Percentiles rank a stretch among this genome's conserved stretches.
phyloP scores from a whole-genome alignment of 805 yeast species.

The Isabelozyma gotoi region DNA sequence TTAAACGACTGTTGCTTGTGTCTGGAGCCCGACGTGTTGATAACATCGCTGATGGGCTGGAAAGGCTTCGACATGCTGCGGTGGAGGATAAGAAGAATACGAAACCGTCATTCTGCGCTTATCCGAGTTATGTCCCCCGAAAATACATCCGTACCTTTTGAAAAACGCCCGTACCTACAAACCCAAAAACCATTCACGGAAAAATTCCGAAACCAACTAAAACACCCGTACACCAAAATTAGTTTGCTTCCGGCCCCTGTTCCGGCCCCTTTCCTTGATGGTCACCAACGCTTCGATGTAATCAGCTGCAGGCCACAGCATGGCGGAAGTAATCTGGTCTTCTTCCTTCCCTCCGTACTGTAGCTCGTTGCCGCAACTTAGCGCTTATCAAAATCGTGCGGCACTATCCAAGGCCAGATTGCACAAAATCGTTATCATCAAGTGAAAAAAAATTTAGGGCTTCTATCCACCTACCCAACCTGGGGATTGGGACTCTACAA shows the following conservation, averaged over 20 bases:
- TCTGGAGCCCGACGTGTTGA: slow-evolving; percentile 32
- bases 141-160: too few species aligned
- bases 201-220: too few species aligned
- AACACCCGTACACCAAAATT: not conserved
- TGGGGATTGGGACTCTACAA: too few species aligned
- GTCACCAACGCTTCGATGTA: too few species aligned
- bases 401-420: not conserved
- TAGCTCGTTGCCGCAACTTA: not conserved
- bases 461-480: not conserved
- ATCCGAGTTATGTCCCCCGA: too few species aligned
- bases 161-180: too few species aligned
- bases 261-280: not conserved
- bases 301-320: too few species aligned
- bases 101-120: too few species aligned
- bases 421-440: not conserved
- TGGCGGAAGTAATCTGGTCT: too few species aligned
- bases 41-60: slow-evolving; percentile 44
- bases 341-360: too few species aligned
- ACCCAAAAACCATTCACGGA: too few species aligned
- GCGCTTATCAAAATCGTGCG: not conserved
- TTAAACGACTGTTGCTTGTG: slow-evolving; percentile 62
- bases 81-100: not conserved
- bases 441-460: not conserved
- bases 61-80: slow-evolving; percentile 36
- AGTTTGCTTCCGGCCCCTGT: not conserved